Conservation (phyloP, 192 early-diverging fungal genomes). For the Neocallimastix lanati region DNA sequence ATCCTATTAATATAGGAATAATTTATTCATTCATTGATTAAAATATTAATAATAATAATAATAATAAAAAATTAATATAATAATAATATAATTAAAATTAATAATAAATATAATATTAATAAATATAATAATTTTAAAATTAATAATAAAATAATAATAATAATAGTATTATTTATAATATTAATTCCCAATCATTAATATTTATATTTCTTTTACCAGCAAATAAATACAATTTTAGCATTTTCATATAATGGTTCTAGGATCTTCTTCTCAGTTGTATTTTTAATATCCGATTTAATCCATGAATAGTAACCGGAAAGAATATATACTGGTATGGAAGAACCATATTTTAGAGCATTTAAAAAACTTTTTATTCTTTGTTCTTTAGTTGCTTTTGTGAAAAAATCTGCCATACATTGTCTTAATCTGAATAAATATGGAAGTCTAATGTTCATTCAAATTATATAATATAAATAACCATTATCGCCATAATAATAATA, state of each 20-base stretch:
- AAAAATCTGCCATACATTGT: slow-evolving; percentile 61
- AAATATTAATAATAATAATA: background rate
- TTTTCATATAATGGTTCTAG: background rate
- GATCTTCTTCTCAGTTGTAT: slow-evolving; percentile 3
- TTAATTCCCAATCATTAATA: no score
- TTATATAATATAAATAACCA: no score
- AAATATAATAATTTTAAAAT: no score
- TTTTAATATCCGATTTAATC: background rate
- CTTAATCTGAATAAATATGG: slow-evolving; percentile 60
- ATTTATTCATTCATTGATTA: background rate
- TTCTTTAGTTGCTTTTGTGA: slow-evolving; percentile 17
- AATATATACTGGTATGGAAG: slow-evolving; percentile 59
- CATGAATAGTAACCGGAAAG: slow-evolving; percentile 27
- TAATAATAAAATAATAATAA: no score
- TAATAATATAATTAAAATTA: no score
- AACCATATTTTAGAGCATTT: slow-evolving; percentile 84
- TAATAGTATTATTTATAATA: no score
- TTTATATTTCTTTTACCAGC: slow-evolving; percentile 20
- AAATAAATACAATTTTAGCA: slow-evolving; percentile 7
- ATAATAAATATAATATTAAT: no score
- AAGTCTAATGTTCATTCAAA: no score
- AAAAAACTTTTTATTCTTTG: slow-evolving; percentile 52
- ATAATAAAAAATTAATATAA: no score
- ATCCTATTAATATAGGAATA: slow-evolving; percentile 15
- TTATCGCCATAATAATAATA: no score